phyloP scores from a whole-genome alignment of 805 yeast genomes.

The Candida ulmi region DNA sequence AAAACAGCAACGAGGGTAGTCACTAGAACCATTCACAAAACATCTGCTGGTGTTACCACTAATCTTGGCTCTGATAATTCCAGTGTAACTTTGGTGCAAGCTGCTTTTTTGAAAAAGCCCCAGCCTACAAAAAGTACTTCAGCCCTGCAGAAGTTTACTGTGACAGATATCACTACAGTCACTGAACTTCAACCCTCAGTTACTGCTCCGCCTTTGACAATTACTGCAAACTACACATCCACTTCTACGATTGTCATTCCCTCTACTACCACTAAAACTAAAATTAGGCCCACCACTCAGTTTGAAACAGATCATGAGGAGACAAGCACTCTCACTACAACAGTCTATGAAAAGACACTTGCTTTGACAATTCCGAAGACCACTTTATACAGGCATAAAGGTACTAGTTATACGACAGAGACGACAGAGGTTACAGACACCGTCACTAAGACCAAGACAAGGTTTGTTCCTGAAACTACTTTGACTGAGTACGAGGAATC shows the following conservation, averaged over 20 bases:
- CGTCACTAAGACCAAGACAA: slow-evolving; percentile 10
- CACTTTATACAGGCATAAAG: slow-evolving; percentile 15
- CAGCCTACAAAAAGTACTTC: no score
- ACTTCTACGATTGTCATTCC: not conserved
- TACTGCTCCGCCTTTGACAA: not conserved
- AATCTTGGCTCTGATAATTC: no score
- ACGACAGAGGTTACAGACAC: slow-evolving; percentile 11
- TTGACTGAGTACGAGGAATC: slow-evolving; percentile 24
- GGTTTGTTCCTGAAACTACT: slow-evolving; percentile 15
- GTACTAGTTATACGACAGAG: slow-evolving; percentile 9
- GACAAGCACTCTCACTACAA: slow-evolving; percentile 12
- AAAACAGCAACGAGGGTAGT: slow-evolving; percentile 2
- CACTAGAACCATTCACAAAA: slow-evolving; percentile 1
- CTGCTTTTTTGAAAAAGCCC: no score
- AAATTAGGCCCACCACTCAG: slow-evolving; percentile 15
- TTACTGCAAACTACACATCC: not conserved
- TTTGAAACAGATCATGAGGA: slow-evolving; percentile 13
- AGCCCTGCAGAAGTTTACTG: no score
- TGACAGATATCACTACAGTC: no score
- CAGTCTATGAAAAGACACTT: slow-evolving; percentile 14
- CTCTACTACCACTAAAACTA: slow-evolving; percentile 7
- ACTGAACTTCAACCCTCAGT: no score
- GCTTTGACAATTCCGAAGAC: slow-evolving; percentile 16
- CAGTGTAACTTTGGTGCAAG: no score
- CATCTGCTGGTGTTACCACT: no score